Evolutionary conservation across 352 stramenopile species (phyloP), one percentile per base, ranked within the genome.

Genomic region (Pythium aristosporum): DNA sequence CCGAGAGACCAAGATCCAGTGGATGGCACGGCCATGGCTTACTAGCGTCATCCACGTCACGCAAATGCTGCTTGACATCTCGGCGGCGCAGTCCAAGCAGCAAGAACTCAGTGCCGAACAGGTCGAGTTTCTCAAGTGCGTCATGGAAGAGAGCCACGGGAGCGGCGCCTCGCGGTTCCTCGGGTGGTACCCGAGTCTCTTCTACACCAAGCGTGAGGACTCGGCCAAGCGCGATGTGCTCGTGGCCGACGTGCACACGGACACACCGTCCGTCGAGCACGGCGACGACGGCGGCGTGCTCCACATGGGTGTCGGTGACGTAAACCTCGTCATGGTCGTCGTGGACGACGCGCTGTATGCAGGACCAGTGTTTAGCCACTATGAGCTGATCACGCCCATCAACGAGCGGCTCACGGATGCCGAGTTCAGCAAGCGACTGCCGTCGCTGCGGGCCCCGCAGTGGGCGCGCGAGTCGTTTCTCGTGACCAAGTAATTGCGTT

Each of bases 111-210:
- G 13, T 39, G 53, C 68, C 5, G 62, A 67, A 3, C 67, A 74
- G 55, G 37, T 41, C 25, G 34, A 57, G 0, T 71, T 68, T 54
- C 28, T 74, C 52, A 71, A 74, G 37, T 52, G 11, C 5, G 55
- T 68, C 11, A 71, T 74, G 3, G 62, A 71, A 61, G 58, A 68
- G 16, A 37, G 48, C 12, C 46, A 20, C 8, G 57, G 57, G 7
- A 71, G 67, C 28, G 63, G 63, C 23, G 54, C 21, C 2, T 65
- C 57, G n/a, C 52, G 51, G 6, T 73, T 67, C 28, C 30, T 69
- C 4, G 67, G 67, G 1, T 78, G 73, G 71, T 80, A 79, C 28
- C 72, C 72, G 11, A 52, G 42, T 5, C 55, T 79, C 10, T 79
- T 79, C 21, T 77, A 75, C 53, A 44, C 51, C 1, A 9, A 63